Conservation (phyloP, 345 rosid species). For the Trapa bicornis region DNA sequence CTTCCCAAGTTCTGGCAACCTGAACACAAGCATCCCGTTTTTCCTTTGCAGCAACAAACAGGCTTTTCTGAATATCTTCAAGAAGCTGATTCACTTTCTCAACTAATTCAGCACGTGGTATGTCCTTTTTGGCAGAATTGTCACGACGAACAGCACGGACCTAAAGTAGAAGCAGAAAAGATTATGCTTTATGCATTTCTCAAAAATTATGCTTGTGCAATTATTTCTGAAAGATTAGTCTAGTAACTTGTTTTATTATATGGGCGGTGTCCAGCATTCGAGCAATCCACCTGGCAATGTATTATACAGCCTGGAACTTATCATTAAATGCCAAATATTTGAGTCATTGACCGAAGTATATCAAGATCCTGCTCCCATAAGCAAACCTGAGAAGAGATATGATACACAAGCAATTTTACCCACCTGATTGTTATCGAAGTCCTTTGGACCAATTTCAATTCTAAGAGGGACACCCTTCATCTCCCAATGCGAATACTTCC, state of each 20-base stretch:
- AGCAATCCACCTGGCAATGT: too few species aligned
- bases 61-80: conserved; percentile 51
- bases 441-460: conserved; percentile 94
- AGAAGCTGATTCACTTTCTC: conserved; percentile 47
- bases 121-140: conserved; percentile 54
- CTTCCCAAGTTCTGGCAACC: conserved; percentile 71
- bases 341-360: neutral
- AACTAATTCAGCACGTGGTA: conserved; percentile 44
- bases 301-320: too few species aligned
- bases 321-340: too few species aligned
- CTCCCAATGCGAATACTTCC: conserved; percentile 99
- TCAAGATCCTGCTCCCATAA: neutral
- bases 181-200: neutral
- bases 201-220: conserved; percentile 7
- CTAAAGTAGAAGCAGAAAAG: conserved; percentile 24
- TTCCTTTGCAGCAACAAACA: conserved; percentile 55
- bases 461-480: conserved; percentile 96
- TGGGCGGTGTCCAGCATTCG: too few species aligned
- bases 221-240: neutral
- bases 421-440: conserved; percentile 76
- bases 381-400: conserved; percentile 2
- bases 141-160: conserved; percentile 90
- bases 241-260: neutral
- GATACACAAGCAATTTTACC: neutral
- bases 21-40: conserved; percentile 65